Percentiles rank a stretch among this genome's conserved stretches.
phyloP scores from a whole-genome alignment of 163 green algal genomes.

The Coccomyxa subellipsoidea region DNA sequence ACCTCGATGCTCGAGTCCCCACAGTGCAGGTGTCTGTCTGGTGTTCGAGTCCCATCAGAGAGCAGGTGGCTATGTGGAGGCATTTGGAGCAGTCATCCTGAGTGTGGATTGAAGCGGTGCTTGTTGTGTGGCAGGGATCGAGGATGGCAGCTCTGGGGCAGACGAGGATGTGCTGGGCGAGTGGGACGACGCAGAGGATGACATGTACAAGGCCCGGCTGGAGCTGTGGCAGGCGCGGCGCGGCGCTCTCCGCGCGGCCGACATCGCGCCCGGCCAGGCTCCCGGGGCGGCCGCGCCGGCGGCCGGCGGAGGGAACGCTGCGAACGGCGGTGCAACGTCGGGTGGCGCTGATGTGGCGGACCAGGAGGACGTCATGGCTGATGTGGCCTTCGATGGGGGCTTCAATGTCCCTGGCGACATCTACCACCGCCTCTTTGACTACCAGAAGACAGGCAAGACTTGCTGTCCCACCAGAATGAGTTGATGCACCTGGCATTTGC shows the following conservation, averaged over 20 bases:
- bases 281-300: neutral
- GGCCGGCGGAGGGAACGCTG: neutral
- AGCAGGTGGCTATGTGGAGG: too few species aligned
- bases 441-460: conserved; percentile 80
- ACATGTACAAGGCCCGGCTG: conserved; percentile 47
- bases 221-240: neutral
- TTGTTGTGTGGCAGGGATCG: neutral
- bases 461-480: too few species aligned
- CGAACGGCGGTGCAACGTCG: neutral
- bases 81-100: too few species aligned
- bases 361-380: conserved; percentile 18
- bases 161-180: conserved; percentile 46
- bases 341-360: neutral
- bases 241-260: neutral
- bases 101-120: too few species aligned
- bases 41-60: too few species aligned
- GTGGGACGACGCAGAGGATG: conserved; percentile 75
- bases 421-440: conserved; percentile 86
- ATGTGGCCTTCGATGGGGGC: conserved; percentile 83
- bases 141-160: neutral
- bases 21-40: too few species aligned
- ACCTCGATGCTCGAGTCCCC: too few species aligned
- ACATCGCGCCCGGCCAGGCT: neutral
- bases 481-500: too few species aligned
- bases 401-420: conserved; percentile 61